Conservation (phyloP, 2,329 filamentous ascomycete genomes). For the Sporothrix pallida region DNA sequence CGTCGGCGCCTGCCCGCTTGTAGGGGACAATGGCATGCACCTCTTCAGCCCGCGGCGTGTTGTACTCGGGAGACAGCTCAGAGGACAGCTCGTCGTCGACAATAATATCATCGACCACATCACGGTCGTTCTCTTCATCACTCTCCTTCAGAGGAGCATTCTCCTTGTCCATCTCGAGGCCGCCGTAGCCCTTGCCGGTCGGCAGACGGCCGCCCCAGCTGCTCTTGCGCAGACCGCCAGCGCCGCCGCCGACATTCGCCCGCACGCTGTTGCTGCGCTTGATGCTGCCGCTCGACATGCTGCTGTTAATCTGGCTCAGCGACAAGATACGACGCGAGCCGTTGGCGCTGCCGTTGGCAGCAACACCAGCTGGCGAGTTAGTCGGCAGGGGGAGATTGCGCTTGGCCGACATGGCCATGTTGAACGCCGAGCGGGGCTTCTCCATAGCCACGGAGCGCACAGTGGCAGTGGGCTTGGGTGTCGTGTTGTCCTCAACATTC, state of each 20-base stretch:
- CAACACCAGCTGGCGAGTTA: conserved; percentile 47
- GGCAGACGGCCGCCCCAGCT: conserved; percentile 66
- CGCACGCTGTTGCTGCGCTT: conserved; percentile 81
- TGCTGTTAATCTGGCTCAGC: conserved; percentile 85
- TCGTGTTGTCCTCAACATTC: background rate
- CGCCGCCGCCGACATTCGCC: conserved; percentile 56
- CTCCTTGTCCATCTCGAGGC: conserved; percentile 57
- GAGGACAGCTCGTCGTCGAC: conserved; percentile 3
- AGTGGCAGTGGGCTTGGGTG: background rate
- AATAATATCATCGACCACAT: background rate
- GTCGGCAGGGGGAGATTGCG: conserved; percentile 52
- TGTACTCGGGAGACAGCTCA: conserved; percentile 24
- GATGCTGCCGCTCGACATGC: conserved; percentile 67
- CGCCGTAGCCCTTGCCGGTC: conserved; percentile 55
- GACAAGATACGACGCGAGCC: conserved; percentile 83
- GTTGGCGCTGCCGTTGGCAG: conserved; percentile 42
- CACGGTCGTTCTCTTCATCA: conserved; percentile 60
- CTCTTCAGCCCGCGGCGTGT: conserved; percentile 36
- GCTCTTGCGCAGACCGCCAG: conserved; percentile 63
- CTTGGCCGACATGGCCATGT: conserved; percentile 61
- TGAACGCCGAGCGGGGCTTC: conserved; percentile 51
- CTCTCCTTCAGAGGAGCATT: conserved; percentile 59
- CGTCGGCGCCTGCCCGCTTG: background rate
- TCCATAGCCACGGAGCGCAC: background rate
- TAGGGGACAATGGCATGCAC: conserved; percentile 34